phyloP scores from a whole-genome alignment of 2,329 filamentous ascomycete genomes.

The Nothophoma quercina region DNA sequence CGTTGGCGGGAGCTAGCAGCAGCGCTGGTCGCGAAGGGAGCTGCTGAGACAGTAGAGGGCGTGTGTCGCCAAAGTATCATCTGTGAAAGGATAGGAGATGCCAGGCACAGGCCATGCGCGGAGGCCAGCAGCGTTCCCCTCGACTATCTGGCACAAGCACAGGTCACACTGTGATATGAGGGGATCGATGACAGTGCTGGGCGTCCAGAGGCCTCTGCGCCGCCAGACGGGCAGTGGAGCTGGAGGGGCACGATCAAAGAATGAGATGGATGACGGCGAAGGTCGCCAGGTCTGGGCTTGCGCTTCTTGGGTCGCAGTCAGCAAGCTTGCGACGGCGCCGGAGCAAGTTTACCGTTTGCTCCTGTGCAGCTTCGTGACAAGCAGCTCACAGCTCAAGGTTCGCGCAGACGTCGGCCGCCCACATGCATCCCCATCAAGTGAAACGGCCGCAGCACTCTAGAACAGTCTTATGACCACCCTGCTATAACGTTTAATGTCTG shows the following conservation, averaged over 20 bases:
- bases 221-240: constrained; percentile 4
- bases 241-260: constrained; percentile 15
- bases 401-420: constrained; percentile 6
- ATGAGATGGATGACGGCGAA: not conserved
- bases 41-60: constrained; percentile 16
- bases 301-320: constrained; percentile 4
- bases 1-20: constrained; percentile 8
- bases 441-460: constrained; percentile 21
- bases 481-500: constrained; percentile 14
- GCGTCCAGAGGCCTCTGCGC: constrained; percentile 11
- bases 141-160: constrained; percentile 17
- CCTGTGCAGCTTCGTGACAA: not conserved
- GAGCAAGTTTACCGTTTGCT: constrained; percentile 1
- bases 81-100: constrained; percentile 16
- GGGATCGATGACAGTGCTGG: constrained; percentile 8
- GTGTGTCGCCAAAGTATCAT: constrained; percentile 14
- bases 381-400: constrained; percentile 11
- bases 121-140: constrained; percentile 12
- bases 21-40: constrained; percentile 18
- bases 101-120: constrained; percentile 19
- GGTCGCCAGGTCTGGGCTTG: constrained; percentile 9
- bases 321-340: constrained; percentile 8
- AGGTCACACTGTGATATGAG: constrained; percentile 6
- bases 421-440: constrained; percentile 14
- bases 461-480: constrained; percentile 10